Evolutionary conservation across 208 protist species (phyloP).

Genomic region (Crithidia brevicula): DNA sequence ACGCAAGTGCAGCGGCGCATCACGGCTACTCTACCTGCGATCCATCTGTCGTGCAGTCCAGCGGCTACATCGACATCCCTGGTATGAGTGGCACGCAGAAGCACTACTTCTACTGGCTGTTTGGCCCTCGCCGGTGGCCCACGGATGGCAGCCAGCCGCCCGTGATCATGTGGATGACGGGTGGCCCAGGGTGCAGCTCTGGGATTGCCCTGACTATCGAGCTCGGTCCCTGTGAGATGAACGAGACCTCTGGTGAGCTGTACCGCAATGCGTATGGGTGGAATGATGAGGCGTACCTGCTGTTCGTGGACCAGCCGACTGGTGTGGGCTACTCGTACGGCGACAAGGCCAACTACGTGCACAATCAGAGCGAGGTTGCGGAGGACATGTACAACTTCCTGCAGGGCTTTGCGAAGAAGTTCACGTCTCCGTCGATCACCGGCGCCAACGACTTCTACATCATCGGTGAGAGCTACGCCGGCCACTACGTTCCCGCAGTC

Average conservation of each 20-base stretch:
- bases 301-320: constrained; percentile 92
- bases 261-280: constrained; percentile 78
- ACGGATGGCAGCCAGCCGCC: constrained; percentile 46
- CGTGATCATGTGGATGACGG: constrained; percentile 91
- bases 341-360: constrained; percentile 47
- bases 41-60: constrained; percentile 50
- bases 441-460: constrained; percentile 78
- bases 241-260: constrained; percentile 38
- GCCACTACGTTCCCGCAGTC: constrained; percentile 74
- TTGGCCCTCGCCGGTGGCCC: constrained; percentile 54
- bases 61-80: constrained; percentile 77
- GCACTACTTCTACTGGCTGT: constrained; percentile 93
- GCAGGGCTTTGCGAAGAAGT: constrained; percentile 59
- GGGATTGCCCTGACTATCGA: constrained; percentile 70
- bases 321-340: constrained; percentile 89
- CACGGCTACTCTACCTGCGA: constrained; percentile 3
- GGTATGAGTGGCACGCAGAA: constrained; percentile 37
- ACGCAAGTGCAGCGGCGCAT: not conserved
- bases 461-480: constrained; percentile 83
- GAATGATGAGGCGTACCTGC: constrained; percentile 80
- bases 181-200: constrained; percentile 91
- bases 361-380: constrained; percentile 69
- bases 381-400: constrained; percentile 91
- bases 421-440: constrained; percentile 46
- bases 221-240: constrained; percentile 83